Evolutionary conservation across 495 filamentous ascomycete genomes (phyloP), one percentile per base, ranked within the genome.

Genomic region (Neurospora terricola): DNA sequence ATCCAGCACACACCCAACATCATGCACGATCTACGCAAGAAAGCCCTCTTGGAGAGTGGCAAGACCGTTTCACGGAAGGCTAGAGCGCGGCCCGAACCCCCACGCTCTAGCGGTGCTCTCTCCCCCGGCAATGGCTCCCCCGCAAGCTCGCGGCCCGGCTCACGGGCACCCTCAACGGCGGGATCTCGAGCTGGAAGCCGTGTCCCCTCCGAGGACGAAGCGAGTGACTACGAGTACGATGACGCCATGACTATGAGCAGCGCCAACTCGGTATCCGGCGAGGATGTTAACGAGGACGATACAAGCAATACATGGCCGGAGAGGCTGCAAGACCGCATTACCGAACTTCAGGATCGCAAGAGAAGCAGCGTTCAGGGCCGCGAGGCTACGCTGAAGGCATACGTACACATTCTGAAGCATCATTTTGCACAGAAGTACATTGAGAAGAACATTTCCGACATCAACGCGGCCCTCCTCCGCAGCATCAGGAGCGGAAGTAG

Each of bases 41-140:
- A 92, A 80, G 93, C 92, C 40, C 78, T 84, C 37, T 86, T 93
- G 34, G 92, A 94, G 84, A 92, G 91, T 83, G 90, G 90, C 80
- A 99, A 99, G 85, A 99, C 95, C 42, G 86, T 96, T 69, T 98
- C 96, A 42, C 90, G 91, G 78, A 97, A 97, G 83, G 94, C 94
- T 8, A 90, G 89, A 69, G 92, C 92, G 16, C 87, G 88, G 69
- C 87, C 89, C 68, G 88, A 89, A 12, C 92, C 93, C 2, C 86
- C 87, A 18, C 85, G 88, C 38, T 88, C 86, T 4, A 94, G 84
- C 0, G 80, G 78, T 5, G 78, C 76, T 48, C 79, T 78, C 38
- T 81, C 83, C 0, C 80, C 81, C 54, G 54, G 54, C 11, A 74
- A 73, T 72, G 75, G 72, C 21, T 82, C 80, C 3, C 79, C 79